phyloP scores from a whole-genome alignment of 2,329 filamentous ascomycete species.

The Penicillium olsonii region DNA sequence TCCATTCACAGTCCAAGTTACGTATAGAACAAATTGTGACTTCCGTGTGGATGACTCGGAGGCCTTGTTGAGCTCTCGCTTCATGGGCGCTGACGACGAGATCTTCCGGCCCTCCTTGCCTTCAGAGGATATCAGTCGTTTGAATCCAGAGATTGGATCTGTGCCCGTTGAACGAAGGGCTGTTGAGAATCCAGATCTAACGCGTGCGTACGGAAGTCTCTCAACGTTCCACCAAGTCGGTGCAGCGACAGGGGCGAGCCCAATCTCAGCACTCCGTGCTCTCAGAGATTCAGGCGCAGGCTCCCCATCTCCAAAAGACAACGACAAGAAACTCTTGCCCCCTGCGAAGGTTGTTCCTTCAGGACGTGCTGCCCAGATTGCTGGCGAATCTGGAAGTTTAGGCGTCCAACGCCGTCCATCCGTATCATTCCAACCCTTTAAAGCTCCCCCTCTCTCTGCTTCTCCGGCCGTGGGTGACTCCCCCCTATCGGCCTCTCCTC shows the following conservation, averaged over 20 bases:
- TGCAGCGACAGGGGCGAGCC: slow-evolving; percentile 75
- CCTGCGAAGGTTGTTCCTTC: slow-evolving; percentile 32
- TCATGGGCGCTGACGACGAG: slow-evolving; percentile 87
- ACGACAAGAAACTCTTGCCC: slow-evolving; percentile 52
- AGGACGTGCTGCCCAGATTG: slow-evolving; percentile 36
- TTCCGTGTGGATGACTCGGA: slow-evolving; percentile 92
- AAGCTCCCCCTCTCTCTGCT: slow-evolving; percentile 89
- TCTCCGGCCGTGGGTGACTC: slow-evolving; percentile 66
- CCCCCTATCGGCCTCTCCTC: slow-evolving; percentile 54
- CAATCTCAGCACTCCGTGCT: slow-evolving; percentile 77
- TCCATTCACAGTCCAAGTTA: slow-evolving; percentile 76
- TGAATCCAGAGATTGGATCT: slow-evolving; percentile 66
- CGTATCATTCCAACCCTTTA: slow-evolving; percentile 92
- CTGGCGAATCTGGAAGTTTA: slow-evolving; percentile 52
- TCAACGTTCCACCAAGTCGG: slow-evolving; percentile 85
- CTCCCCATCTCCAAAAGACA: slow-evolving; percentile 53
- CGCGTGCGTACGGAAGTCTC: slow-evolving; percentile 84
- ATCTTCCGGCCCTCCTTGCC: slow-evolving; percentile 79
- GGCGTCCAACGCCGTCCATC: slow-evolving; percentile 69
- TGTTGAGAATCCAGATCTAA: slow-evolving; percentile 58
- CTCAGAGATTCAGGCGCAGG: slow-evolving; percentile 57
- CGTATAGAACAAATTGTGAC: slow-evolving; percentile 84
- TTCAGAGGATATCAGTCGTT: slow-evolving; percentile 46
- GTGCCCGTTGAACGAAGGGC: slow-evolving; percentile 63
- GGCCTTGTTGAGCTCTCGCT: slow-evolving; percentile 84